Base-by-base conservation (phyloP, 2,329 filamentous ascomycete species). In the Ilyonectria destructans region DNA sequence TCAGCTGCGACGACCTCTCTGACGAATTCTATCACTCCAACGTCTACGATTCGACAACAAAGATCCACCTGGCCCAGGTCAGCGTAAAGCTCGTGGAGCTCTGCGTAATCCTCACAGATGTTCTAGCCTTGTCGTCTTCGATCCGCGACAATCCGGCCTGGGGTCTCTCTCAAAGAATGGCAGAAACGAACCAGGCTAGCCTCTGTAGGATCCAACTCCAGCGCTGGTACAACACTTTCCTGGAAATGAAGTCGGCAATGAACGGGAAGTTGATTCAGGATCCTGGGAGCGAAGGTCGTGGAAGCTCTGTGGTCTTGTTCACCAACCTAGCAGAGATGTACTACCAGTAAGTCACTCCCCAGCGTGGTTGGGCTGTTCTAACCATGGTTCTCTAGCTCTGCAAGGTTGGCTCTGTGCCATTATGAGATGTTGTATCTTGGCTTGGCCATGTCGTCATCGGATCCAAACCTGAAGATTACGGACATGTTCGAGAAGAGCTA, bases 271-370 rank as follows among this genome's bases (percentile, higher is more conserved):
- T 52, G 6, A 48, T 52, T 0, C 62, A 69, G 9, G 56, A 61
- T 6, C 37, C 58, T 3, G 31, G n/a, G 3, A 23, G 33, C 2
- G 46, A 65, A 12, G 67, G 68, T 1, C 37, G 67, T 1, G 46
- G 66, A 0, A 57, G 63, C 1, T 76, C 74, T 0, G 74, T 76
- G 0, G 37, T 68, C 0, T 12, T 76, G 2, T 76, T 75, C 9
- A 74, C 70, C 1, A 75, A 76, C 23, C 57, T 76, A 2, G 67
- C 75, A 5, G 74, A 76, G 62, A 76, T 76, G 72, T 76, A 76
- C 8, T 76, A 76, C 9, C 74, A 76, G 74, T 76, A 15, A 67
- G 74, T 69, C 23, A 31, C 19, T 2, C 9, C 0, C 0, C 0
- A 1, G 0, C 1, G 13, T 37, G 6, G 8, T 8, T 10, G 31